Evolutionary conservation across 441 rosid genomes (phyloP).

Genomic region (Breynia disticha): DNA sequence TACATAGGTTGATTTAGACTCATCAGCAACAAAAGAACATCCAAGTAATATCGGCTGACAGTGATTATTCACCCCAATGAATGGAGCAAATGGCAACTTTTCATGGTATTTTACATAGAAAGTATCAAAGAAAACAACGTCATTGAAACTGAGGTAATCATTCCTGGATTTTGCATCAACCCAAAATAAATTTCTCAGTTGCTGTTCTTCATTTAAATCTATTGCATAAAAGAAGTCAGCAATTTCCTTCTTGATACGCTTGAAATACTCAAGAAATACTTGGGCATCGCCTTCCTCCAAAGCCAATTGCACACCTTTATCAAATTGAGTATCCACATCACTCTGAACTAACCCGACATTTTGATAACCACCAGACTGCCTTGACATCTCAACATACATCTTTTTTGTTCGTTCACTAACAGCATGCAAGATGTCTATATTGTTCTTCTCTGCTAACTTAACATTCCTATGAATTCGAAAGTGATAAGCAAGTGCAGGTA

Average conservation of each 20-base stretch:
- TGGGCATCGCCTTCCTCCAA: constrained; percentile 57
- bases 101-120: constrained; percentile 59
- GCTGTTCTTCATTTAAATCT: constrained; percentile 68
- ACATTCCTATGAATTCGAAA: constrained; percentile 67
- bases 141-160: constrained; percentile 50
- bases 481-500: constrained; percentile 75
- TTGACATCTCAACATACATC: constrained; percentile 80
- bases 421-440: constrained; percentile 71
- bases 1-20: constrained; percentile 43
- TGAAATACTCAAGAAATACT: constrained; percentile 50
- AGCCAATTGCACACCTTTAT: constrained; percentile 38
- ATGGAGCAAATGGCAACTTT: constrained; percentile 68
- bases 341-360: constrained; percentile 27
- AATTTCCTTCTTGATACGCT: constrained; percentile 47
- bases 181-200: constrained; percentile 62
- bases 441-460: constrained; percentile 72
- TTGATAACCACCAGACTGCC: constrained; percentile 63
- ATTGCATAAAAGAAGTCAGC: constrained; percentile 70
- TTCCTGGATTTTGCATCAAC: constrained; percentile 71
- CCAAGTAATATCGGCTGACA: constrained; percentile 70
- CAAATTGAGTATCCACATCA: constrained; percentile 36
- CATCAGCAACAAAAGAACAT: constrained; percentile 61
- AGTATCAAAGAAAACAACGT: constrained; percentile 64
- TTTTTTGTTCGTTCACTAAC: constrained; percentile 78
- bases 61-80: constrained; percentile 80